A percentile compares a stretch with the other conserved stretches of the same genome.
Evolutionary conservation across 208 protist genomes (phyloP).

Genomic region (Tritrichomonas foetus): DNA sequence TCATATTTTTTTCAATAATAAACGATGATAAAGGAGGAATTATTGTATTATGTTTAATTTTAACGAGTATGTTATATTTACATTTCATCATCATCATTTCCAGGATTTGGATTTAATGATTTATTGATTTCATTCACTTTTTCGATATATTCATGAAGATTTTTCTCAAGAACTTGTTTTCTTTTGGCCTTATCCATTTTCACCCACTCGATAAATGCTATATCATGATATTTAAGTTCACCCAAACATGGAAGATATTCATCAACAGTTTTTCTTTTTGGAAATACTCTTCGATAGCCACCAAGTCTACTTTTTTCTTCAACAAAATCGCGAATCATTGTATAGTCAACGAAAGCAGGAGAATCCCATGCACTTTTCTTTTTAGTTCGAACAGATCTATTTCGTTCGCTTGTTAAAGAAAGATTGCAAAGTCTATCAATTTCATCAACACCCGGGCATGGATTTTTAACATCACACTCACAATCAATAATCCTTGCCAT

Average conservation of each 20-base stretch:
- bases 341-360: not conserved
- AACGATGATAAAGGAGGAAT: no score
- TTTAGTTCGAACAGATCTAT: not conserved
- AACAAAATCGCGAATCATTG: not conserved
- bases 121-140: no score
- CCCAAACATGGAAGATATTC: not conserved
- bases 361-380: not conserved
- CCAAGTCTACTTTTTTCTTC: not conserved
- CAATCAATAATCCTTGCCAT: constrained; percentile 12
- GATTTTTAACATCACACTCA: not conserved
- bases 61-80: no score
- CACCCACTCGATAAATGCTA: not conserved
- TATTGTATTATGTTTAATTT: no score
- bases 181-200: not conserved
- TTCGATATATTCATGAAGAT: not conserved
- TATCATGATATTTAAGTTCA: not conserved
- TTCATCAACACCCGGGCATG: not conserved
- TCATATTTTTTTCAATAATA: no score
- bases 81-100: no score
- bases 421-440: not conserved
- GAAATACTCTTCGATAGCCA: not conserved
- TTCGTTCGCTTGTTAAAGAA: not conserved
- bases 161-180: not conserved
- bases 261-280: not conserved
- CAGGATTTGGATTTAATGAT: no score